Conservation (phyloP, 177 flowering plant species). For the Vitis hybrid region DNA sequence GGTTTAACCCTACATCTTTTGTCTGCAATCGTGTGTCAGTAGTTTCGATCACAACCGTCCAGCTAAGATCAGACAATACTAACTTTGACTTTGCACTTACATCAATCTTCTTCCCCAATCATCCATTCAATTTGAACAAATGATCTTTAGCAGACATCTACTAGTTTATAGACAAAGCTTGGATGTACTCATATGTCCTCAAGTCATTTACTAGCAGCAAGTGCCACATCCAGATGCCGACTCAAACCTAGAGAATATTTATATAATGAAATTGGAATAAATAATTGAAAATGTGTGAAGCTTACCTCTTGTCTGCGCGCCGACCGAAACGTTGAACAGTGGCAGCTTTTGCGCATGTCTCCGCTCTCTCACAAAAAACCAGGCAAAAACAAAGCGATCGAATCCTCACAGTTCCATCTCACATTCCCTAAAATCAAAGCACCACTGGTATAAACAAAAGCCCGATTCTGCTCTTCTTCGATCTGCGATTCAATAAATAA, state of each 20-base stretch:
- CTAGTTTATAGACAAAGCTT: slow-evolving; percentile 9
- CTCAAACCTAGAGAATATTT: not conserved
- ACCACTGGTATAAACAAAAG: slow-evolving; percentile 18
- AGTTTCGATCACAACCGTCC: slow-evolving; percentile 46
- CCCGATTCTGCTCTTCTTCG: slow-evolving; percentile 15
- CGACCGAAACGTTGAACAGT: slow-evolving; percentile 76
- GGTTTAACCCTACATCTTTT: slow-evolving; percentile 21
- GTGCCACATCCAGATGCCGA: not conserved
- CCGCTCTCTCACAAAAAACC: slow-evolving; percentile 51
- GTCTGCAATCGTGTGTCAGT: slow-evolving; percentile 36
- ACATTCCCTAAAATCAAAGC: slow-evolving; percentile 49
- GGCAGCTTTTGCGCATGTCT: slow-evolving; percentile 73
- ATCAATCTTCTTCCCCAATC: slow-evolving; percentile 7
- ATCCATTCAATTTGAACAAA: not conserved
- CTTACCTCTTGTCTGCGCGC: slow-evolving; percentile 59
- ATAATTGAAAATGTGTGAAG: slow-evolving; percentile 17
- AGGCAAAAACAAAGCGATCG: slow-evolving; percentile 31
- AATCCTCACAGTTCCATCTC: slow-evolving; percentile 33
- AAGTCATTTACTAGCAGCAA: no score
- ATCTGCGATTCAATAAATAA: slow-evolving; percentile 11
- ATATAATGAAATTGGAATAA: not conserved
- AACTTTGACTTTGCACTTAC: slow-evolving; percentile 41
- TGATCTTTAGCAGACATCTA: slow-evolving; percentile 11
- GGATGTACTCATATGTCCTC: slow-evolving; percentile 24
- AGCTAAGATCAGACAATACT: slow-evolving; percentile 48